phyloP scores from a whole-genome alignment of 495 filamentous ascomycete species.

The Bacidia rubella region DNA sequence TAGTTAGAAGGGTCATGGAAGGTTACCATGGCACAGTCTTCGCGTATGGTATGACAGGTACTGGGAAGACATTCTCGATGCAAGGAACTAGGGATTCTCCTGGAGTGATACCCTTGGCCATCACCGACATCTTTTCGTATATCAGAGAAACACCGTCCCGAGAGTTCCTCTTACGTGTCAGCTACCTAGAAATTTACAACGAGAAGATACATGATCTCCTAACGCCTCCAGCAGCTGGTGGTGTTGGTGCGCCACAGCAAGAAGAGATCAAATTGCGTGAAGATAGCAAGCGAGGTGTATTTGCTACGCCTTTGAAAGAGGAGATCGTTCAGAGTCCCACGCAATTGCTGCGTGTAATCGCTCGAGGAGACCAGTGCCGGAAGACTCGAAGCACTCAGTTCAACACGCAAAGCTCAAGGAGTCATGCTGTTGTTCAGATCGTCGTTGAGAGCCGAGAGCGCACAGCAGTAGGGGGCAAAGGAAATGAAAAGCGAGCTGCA shows the following conservation, averaged over 20 bases:
- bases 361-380: slow-evolving; percentile 80
- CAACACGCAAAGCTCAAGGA: slow-evolving; percentile 90
- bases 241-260: slow-evolving; percentile 35
- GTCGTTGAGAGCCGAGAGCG: slow-evolving; percentile 94
- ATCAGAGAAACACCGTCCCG: slow-evolving; percentile 91
- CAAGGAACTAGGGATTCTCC: slow-evolving; percentile 95
- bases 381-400: slow-evolving; percentile 88
- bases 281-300: slow-evolving; percentile 90
- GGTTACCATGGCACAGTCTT: slow-evolving; percentile 98
- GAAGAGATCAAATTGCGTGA: slow-evolving; percentile 96
- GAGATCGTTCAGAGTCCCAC: slow-evolving; percentile 98
- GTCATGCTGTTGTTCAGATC: slow-evolving; percentile 96
- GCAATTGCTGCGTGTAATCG: slow-evolving; percentile 87
- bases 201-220: slow-evolving; percentile 93
- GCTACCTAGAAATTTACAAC: slow-evolving; percentile 98
- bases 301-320: slow-evolving; percentile 90
- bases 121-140: slow-evolving; percentile 97
- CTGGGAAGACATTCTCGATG: slow-evolving; percentile 98
- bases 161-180: slow-evolving; percentile 90
- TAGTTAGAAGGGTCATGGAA: slow-evolving; percentile 96
- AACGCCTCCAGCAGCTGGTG: slow-evolving; percentile 46
- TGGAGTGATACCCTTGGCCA: slow-evolving; percentile 91
- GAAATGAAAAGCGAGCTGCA: slow-evolving; percentile 58
- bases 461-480: slow-evolving; percentile 35
- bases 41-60: slow-evolving; percentile 98